A percentile compares a stretch with the other conserved stretches of the same genome.
These are phyloP conservation scores for Aspergillus awamori DNA, from an alignment of 2,329 filamentous ascomycete species.

Conservation along the genomic window DNA sequence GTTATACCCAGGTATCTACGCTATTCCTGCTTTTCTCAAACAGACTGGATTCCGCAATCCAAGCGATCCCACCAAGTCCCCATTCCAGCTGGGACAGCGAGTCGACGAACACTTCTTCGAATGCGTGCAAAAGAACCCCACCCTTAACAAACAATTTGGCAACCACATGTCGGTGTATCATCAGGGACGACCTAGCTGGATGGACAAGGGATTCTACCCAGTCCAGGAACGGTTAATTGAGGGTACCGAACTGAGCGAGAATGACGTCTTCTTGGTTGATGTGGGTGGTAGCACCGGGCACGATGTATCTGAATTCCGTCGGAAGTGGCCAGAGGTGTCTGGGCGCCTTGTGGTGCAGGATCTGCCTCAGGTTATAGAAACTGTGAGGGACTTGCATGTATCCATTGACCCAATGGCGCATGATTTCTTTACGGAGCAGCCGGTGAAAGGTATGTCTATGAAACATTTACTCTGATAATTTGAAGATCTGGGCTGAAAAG, in stretches of 20 bases:
- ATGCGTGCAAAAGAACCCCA: constrained; percentile 22
- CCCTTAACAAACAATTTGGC: constrained; percentile 23
- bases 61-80: constrained; percentile 24
- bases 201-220: constrained; percentile 32
- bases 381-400: constrained; percentile 17
- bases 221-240: constrained; percentile 24
- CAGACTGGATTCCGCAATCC: constrained; percentile 30
- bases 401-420: constrained; percentile 39
- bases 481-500: constrained; percentile 1
- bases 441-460: background rate
- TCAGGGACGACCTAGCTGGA: constrained; percentile 23
- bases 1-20: constrained; percentile 8
- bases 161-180: constrained; percentile 27
- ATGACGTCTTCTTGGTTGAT: constrained; percentile 43
- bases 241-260: constrained; percentile 1
- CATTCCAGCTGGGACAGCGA: constrained; percentile 28
- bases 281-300: constrained; percentile 48
- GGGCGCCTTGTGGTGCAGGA: constrained; percentile 55
- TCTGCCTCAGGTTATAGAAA: constrained; percentile 41
- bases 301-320: constrained; percentile 41
- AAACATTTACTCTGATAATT: background rate
- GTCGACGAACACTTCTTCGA: constrained; percentile 31
- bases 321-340: constrained; percentile 39
- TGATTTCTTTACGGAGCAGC: constrained; percentile 52
- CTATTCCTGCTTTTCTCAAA: constrained; percentile 20